Base-by-base conservation (phyloP, 768 basidiomycete species). In the Lactarius indigo region DNA sequence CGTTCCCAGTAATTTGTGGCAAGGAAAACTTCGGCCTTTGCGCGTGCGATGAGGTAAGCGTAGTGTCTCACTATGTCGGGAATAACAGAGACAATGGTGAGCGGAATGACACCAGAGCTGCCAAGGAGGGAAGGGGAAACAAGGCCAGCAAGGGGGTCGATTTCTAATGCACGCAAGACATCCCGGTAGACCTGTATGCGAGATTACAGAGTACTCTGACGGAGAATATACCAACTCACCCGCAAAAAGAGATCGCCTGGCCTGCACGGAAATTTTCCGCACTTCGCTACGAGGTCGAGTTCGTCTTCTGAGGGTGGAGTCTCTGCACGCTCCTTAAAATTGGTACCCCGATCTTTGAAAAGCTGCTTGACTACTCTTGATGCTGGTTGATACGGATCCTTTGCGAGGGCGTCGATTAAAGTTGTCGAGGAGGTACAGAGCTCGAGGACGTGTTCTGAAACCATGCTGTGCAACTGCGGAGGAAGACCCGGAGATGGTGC, bases 1-100 rank as follows among this genome's bases (percentile, higher is more conserved):
- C 80, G 75, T 73, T 86, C 78, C 79, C 81, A 83, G 69, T 85
- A 85, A 74, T 89, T 90, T 5, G 89, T 90, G 2, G 86, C 87
- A 17, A 90, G 77, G 69, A 90, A 79, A 18, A 90, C 81, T 76
- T 90, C 88, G 44, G 83, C 78, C 71, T 87, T 76, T 10, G 88
- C 88, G 35, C 79, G 77, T 28, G 86, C 80, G 61, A 90, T 88
- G 57, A 84, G 78, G 57, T 86, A 83, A 23, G 82, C 79, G 76
- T 88, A 87, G 71, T 90, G 89, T 61, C 82, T 80, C 81, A 89
- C 87, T 69, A 90, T 90, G 71, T 90, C 89, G 0, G 89, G 87
- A 55, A 89, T 86, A 52, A 85, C 76, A 20, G 87, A 87, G 71
- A 89, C 78, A 70, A 89, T 81, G 8, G 83, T 78, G 39, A 89